Evolutionary conservation across 2,329 filamentous ascomycete species (phyloP).

Genomic region (Aureobasidium namibiae): DNA sequence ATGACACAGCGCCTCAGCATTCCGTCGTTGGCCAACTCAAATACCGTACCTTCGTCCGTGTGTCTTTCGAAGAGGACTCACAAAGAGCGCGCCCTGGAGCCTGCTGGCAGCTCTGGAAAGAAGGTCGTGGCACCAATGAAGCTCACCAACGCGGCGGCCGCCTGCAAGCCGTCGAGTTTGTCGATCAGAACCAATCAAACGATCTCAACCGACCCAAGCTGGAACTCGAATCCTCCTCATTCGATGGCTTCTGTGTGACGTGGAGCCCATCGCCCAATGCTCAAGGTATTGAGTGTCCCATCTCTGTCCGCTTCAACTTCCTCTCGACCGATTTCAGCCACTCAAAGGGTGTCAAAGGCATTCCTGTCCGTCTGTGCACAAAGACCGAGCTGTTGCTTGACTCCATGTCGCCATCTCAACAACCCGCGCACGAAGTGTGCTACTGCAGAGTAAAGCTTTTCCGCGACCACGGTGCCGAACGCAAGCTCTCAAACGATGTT

Average conservation of each 20-base stretch:
- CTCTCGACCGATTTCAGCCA: constrained; percentile 97
- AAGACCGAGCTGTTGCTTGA: constrained; percentile 66
- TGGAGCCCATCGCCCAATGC: constrained; percentile 63
- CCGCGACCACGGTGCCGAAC: constrained; percentile 88
- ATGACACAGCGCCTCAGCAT: constrained; percentile 62
- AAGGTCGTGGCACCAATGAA: constrained; percentile 90
- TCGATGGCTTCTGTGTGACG: constrained; percentile 86
- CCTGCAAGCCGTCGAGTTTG: constrained; percentile 89
- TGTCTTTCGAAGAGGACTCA: constrained; percentile 94
- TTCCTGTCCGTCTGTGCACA: constrained; percentile 83
- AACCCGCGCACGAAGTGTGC: constrained; percentile 59
- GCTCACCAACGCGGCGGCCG: constrained; percentile 89
- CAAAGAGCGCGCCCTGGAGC: constrained; percentile 74
- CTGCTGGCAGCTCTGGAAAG: constrained; percentile 93
- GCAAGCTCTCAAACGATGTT: constrained; percentile 89
- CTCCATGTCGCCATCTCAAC: constrained; percentile 38
- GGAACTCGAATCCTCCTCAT: constrained; percentile 58
- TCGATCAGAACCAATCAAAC: constrained; percentile 55
- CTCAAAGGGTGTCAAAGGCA: constrained; percentile 96
- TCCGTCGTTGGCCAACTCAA: constrained; percentile 53
- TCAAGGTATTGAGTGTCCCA: constrained; percentile 66
- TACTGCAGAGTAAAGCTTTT: constrained; percentile 98
- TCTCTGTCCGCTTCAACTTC: constrained; percentile 96
- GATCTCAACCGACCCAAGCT: constrained; percentile 37
- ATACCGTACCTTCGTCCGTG: constrained; percentile 86